phyloP scores from a whole-genome alignment of 2,329 filamentous ascomycete species.

The Fusarium sp. region DNA sequence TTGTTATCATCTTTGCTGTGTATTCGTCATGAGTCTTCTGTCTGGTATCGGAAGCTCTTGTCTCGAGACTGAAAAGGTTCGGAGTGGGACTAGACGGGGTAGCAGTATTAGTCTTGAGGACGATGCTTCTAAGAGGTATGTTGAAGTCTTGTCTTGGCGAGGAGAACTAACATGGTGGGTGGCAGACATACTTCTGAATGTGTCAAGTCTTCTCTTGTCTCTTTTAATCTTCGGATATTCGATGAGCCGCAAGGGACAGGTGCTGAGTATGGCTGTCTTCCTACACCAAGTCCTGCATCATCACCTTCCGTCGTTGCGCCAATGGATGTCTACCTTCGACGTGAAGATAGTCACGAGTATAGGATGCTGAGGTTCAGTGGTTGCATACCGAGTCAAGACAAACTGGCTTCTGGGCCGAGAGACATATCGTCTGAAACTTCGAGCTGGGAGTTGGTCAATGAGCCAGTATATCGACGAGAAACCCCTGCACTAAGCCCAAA shows the following conservation, averaged over 20 bases:
- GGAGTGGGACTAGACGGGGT: slow-evolving; percentile 14
- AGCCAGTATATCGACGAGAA: too few relatives aligned
- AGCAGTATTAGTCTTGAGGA: slow-evolving; percentile 45
- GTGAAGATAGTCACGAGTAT: slow-evolving; percentile 27
- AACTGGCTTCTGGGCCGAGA: background rate
- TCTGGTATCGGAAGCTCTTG: slow-evolving; percentile 38
- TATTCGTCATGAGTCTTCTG: slow-evolving; percentile 30
- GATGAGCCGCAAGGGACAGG: background rate
- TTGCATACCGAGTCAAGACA: background rate
- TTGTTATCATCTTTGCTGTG: background rate
- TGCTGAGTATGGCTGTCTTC: slow-evolving; percentile 12
- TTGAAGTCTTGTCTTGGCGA: background rate
- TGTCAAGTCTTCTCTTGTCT: slow-evolving; percentile 1
- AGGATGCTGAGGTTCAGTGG: slow-evolving; percentile 13
- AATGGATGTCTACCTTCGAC: slow-evolving; percentile 33
- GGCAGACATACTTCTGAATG: slow-evolving; percentile 4
- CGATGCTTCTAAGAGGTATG: slow-evolving; percentile 13
- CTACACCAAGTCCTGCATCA: slow-evolving; percentile 15
- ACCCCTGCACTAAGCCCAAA: background rate
- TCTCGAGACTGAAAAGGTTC: slow-evolving; percentile 9
- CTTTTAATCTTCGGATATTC: background rate
- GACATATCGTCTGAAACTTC: background rate
- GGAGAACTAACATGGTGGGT: slow-evolving; percentile 3
- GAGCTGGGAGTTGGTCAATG: slow-evolving; percentile 29
- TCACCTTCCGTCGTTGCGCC: slow-evolving; percentile 4